phyloP scores from a whole-genome alignment of 2,329 filamentous ascomycete species.

The Penicillium sp. region DNA sequence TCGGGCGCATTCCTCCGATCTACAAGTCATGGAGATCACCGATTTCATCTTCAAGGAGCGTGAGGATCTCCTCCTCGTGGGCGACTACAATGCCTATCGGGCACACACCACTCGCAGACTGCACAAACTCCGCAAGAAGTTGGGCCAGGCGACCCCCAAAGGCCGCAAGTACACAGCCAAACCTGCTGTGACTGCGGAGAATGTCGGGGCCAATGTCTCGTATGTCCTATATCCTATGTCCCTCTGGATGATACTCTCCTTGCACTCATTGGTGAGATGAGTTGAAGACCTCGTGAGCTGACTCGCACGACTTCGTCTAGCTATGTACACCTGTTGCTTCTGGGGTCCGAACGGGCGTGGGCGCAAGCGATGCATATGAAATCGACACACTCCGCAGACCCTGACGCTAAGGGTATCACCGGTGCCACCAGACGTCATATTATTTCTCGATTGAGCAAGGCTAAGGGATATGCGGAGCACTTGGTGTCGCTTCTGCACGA shows the following conservation, averaged over 20 bases:
- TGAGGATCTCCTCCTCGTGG: slow-evolving; percentile 82
- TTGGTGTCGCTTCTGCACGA: slow-evolving; percentile 71
- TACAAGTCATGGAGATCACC: slow-evolving; percentile 79
- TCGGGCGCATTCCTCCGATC: not conserved
- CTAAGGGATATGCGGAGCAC: slow-evolving; percentile 68
- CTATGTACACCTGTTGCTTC: slow-evolving; percentile 76
- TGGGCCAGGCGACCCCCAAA: slow-evolving; percentile 81
- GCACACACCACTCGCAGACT: slow-evolving; percentile 78
- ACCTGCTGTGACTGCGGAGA: slow-evolving; percentile 70
- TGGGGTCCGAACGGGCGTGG: slow-evolving; percentile 89
- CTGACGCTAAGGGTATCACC: slow-evolving; percentile 71
- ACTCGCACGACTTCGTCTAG: slow-evolving; percentile 49
- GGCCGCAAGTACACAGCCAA: slow-evolving; percentile 82
- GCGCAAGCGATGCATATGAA: slow-evolving; percentile 97
- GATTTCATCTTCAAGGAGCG: slow-evolving; percentile 77
- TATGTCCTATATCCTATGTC: slow-evolving; percentile 52
- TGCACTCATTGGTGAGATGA: too few species aligned
- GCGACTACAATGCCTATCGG: slow-evolving; percentile 87
- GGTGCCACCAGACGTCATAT: slow-evolving; percentile 85
- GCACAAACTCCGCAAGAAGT: slow-evolving; percentile 80
- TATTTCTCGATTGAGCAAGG: slow-evolving; percentile 83
- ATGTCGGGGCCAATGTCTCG: slow-evolving; percentile 76
- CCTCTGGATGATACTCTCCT: too few species aligned
- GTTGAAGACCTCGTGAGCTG: slow-evolving; percentile 3
- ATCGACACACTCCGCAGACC: slow-evolving; percentile 75